phyloP scores from a whole-genome alignment of 2,329 filamentous ascomycete species.

The Thelonectria discophora region DNA sequence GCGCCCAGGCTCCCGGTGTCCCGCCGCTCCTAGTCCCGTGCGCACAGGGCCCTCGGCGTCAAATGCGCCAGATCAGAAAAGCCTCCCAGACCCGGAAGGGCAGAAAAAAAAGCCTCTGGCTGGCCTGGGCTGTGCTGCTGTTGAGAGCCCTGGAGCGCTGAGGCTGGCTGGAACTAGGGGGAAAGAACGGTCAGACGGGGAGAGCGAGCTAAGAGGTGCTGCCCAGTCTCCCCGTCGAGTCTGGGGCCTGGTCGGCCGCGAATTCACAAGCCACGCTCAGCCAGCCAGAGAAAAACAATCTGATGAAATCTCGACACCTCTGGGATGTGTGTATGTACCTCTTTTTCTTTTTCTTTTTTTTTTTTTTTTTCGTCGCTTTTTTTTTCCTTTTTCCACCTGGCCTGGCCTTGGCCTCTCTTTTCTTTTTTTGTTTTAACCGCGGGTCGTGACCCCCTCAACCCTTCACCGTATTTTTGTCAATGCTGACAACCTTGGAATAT shows the following conservation, averaged over 20 bases:
- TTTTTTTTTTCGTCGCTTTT: no score
- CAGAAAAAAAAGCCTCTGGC: slow-evolving; percentile 1
- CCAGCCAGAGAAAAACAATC: neutral
- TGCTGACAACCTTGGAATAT: neutral
- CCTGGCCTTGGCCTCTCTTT: no score
- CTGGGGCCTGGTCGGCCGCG: neutral
- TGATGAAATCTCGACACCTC: neutral
- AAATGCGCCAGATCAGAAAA: slow-evolving; percentile 16
- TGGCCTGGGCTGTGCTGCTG: neutral
- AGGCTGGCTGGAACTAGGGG: neutral
- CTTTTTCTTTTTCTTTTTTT: no score
- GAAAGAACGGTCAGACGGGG: neutral
- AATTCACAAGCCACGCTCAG: neutral
- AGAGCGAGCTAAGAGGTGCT: neutral
- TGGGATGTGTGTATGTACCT: no score
- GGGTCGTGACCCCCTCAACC: neutral
- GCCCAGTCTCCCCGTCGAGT: neutral
- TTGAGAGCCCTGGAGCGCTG: no score
- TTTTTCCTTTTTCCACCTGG: no score
- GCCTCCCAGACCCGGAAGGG: neutral
- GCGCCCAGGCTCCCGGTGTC: slow-evolving; percentile 12
- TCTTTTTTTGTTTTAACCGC: neutral
- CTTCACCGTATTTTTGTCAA: neutral
- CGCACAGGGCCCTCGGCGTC: slow-evolving; percentile 23
- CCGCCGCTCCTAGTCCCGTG: slow-evolving; percentile 4